Evolutionary conservation across 1,284 basidiomycete genomes (phyloP).

Genomic region (Tremellales sp.): DNA sequence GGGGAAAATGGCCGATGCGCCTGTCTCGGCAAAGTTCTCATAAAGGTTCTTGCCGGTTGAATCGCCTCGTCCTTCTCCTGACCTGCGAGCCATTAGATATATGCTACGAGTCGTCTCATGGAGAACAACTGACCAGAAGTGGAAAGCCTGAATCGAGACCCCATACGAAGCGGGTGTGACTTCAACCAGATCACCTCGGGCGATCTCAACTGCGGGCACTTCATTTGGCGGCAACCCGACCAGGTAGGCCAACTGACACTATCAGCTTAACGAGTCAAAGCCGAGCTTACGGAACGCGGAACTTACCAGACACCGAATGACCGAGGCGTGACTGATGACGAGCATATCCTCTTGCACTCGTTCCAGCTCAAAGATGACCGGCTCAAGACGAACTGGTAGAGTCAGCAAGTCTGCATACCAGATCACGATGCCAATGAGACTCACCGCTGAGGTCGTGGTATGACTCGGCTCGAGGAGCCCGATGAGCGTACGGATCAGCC

Average conservation of each 20-base stretch:
- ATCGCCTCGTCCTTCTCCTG: slow-evolving; percentile 47
- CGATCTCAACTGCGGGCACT: slow-evolving; percentile 94
- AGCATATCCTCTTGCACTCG: slow-evolving; percentile 70
- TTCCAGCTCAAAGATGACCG: slow-evolving; percentile 77
- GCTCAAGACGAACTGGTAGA: slow-evolving; percentile 66
- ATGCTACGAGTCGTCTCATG: background rate
- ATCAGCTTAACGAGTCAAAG: background rate
- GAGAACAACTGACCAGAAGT: slow-evolving; percentile 65
- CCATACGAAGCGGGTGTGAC: slow-evolving; percentile 87
- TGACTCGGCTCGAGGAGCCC: slow-evolving; percentile 86
- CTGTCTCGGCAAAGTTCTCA: slow-evolving; percentile 50
- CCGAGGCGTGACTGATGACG: slow-evolving; percentile 85
- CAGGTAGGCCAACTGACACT: slow-evolving; percentile 63
- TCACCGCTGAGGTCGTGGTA: slow-evolving; percentile 80
- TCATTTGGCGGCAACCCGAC: slow-evolving; percentile 94
- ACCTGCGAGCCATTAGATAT: slow-evolving; percentile 13
- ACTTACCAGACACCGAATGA: slow-evolving; percentile 81
- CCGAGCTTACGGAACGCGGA: slow-evolving; percentile 18
- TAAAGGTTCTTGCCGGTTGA: slow-evolving; percentile 45
- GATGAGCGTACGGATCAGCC: slow-evolving; percentile 88
- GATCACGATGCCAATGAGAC: slow-evolving; percentile 22
- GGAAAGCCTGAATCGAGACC: slow-evolving; percentile 79
- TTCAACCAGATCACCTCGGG: slow-evolving; percentile 81
- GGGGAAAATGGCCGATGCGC: slow-evolving; percentile 35
- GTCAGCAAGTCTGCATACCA: background rate